A percentile compares a stretch with the other conserved stretches of the same genome.
Conservation (phyloP, 805 yeast species). For the Pichia cephalocereana region DNA sequence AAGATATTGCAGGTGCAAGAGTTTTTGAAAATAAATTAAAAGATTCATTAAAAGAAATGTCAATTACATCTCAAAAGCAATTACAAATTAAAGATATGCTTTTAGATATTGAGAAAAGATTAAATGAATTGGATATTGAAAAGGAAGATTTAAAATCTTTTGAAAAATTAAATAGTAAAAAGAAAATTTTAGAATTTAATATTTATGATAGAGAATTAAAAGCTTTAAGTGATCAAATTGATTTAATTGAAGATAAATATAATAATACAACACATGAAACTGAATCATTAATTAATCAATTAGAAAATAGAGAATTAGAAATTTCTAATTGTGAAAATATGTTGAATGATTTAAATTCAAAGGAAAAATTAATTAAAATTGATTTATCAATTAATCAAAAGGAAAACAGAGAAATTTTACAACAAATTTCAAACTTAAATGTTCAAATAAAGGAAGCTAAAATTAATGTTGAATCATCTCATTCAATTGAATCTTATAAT, state of each 20-base stretch:
- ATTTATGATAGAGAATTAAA: slow-evolving; percentile 68
- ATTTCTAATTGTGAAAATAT: slow-evolving; percentile 37
- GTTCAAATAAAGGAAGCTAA: slow-evolving; percentile 28
- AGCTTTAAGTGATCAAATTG: slow-evolving; percentile 52
- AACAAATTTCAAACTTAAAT: slow-evolving; percentile 28
- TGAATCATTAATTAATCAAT: slow-evolving; percentile 41
- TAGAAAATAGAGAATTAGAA: slow-evolving; percentile 51
- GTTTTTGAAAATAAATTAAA: slow-evolving; percentile 75
- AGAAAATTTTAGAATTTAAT: slow-evolving; percentile 66
- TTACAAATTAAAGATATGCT: slow-evolving; percentile 69
- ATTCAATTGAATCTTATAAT: slow-evolving; percentile 15
- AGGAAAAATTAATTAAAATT: slow-evolving; percentile 40
- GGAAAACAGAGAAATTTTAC: slow-evolving; percentile 41
- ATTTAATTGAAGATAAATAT: slow-evolving; percentile 50
- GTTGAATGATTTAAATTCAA: slow-evolving; percentile 38
- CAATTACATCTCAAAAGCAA: slow-evolving; percentile 56
- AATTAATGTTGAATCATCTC: slow-evolving; percentile 26
- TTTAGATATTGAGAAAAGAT: slow-evolving; percentile 56
- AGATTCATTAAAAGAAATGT: slow-evolving; percentile 76
- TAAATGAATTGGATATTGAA: slow-evolving; percentile 74
- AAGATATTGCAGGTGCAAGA: slow-evolving; percentile 92
- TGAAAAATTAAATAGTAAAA: slow-evolving; percentile 56
- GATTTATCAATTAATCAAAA: slow-evolving; percentile 48
- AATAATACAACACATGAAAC: slow-evolving; percentile 42
- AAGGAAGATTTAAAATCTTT: slow-evolving; percentile 63